Evolutionary conservation across 2,329 filamentous ascomycete genomes (phyloP).

Genomic region (Helotiales sp.): DNA sequence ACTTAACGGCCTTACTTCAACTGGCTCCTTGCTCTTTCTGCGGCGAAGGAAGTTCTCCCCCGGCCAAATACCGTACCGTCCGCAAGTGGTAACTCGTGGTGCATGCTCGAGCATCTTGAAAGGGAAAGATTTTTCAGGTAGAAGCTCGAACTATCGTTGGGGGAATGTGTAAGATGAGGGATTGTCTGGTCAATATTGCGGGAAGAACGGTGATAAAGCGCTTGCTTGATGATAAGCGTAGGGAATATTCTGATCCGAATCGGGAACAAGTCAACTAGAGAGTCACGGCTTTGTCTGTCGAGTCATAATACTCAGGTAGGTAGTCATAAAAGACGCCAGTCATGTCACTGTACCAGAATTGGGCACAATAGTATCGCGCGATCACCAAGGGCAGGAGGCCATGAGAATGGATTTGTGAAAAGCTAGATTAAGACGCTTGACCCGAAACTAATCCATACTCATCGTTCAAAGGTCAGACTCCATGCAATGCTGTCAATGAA

Average conservation of each 20-base stretch:
- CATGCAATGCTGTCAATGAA: not conserved
- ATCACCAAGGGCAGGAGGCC: too few species aligned
- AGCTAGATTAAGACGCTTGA: not conserved
- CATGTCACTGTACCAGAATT: too few species aligned
- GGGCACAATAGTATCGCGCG: too few species aligned
- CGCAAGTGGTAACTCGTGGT: constrained; percentile 8
- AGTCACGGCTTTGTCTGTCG: too few species aligned
- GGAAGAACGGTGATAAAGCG: not conserved
- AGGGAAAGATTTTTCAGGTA: not conserved
- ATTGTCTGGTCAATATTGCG: not conserved
- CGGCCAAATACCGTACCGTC: constrained; percentile 9
- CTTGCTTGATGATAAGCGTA: not conserved
- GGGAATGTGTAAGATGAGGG: too few species aligned
- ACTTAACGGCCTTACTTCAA: constrained; percentile 4
- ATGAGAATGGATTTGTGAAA: not conserved
- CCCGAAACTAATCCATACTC: not conserved
- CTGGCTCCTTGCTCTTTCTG: constrained; percentile 4
- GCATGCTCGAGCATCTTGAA: constrained; percentile 3
- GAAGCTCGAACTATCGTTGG: too few species aligned
- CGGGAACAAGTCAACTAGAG: not conserved
- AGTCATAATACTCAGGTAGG: too few species aligned
- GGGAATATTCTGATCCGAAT: not conserved
- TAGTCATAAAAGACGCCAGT: too few species aligned
- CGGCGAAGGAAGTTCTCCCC: constrained; percentile 9
- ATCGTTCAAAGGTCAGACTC: not conserved